Base-by-base conservation (phyloP, 1,139 yeast genomes). In the Meyerozyma guilliermondii region DNA sequence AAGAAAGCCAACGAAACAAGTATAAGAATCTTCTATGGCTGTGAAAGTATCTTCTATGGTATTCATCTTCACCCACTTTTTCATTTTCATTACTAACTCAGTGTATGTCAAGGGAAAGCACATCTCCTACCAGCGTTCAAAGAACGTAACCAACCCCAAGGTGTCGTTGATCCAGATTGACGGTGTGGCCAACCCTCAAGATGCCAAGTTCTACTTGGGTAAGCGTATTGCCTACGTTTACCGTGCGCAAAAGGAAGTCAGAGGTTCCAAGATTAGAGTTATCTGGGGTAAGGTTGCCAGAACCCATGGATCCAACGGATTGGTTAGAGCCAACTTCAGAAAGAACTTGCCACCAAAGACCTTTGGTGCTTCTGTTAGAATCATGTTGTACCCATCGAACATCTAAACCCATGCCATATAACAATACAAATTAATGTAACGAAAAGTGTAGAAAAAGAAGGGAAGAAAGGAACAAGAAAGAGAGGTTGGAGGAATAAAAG, bases 81-180 rank as follows among this genome's bases (percentile, higher is more conserved):
- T 40, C 40, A 37, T 41, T 47, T n/a, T n/a, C n/a, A n/a, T n/a
- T 74, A 76, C 81, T 74, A 75, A 75, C 80, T 57, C 73, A 87
- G 96, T 92, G 81, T 92, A 92, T 96, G 98, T 92, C 79, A 92
- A 91, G 85, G 98, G 98, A 79, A 92, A 91, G 85, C 98, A 92
- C 87, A 75, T 92, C 73, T 91, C 98, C 66, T 92, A 91, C 95
- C 98, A 92, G 83, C 94, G 98, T 81, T 89, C 97, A 66, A 92
- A 92, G 89, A 84, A 83, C 77, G 89, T 86, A 71, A 88, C 86
- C 86, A 87, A 92, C 95, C 97, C 98, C 74, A 86, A 87, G 81
- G 87, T 87, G 66, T 92, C 98, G 59, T 83, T 92, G 78, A 80
- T 92, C 74, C 87, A 91, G 81, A 84, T 92, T 68, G 96, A 92